Base-by-base conservation (phyloP, 1,284 basidiomycete species). In the Ganoderma resinaceum region DNA sequence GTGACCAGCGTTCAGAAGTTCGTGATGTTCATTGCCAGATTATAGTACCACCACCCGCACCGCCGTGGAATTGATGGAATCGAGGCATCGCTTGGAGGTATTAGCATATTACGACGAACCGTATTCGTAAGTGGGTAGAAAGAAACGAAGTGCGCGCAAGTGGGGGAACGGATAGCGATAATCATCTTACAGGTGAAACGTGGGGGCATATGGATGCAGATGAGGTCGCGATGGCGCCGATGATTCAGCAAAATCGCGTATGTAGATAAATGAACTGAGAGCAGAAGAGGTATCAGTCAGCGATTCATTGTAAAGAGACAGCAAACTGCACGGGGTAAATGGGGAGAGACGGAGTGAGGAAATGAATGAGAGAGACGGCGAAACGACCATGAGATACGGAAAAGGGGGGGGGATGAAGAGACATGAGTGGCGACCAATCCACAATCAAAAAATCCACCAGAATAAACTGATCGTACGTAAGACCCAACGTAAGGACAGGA, bases 371-470 rank as follows among this genome's bases (percentile, higher is more conserved):
- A 66, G 66, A 70, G 53, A 70, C 60, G 64, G 63, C 9, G 23
- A 52, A 35, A 61, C 40, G 58, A 53, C 49, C 67, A 67, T 68
- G 66, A 63, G 57, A 49, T 61, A 52, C 12, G 12, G 46, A 43
- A 61, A 37, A 29, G 31, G 57, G 37, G 63, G 62, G 57, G 63
- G 59, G 31, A 29, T 8, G 49, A 52, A 29, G 23, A 55, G 26
- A 55, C 67, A 63, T 23, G 42, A 63, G 66, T 31, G 42, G 23
- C 11, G 38, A 60, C 37, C 68, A 61, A 66, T 60, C 65, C 53
- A 62, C 38, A 66, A 67, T 67, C 67, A 68, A 38, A 68, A 70
- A 65, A 74, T 72, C 73, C 70, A 70, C 68, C 67, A 66, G 66
- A 63, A 59, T 63, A 63, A 62, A 71, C 65, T 61, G 62, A 62